Evolutionary conservation across 805 yeast genomes (phyloP).

Genomic region (Metschnikowia similis): DNA sequence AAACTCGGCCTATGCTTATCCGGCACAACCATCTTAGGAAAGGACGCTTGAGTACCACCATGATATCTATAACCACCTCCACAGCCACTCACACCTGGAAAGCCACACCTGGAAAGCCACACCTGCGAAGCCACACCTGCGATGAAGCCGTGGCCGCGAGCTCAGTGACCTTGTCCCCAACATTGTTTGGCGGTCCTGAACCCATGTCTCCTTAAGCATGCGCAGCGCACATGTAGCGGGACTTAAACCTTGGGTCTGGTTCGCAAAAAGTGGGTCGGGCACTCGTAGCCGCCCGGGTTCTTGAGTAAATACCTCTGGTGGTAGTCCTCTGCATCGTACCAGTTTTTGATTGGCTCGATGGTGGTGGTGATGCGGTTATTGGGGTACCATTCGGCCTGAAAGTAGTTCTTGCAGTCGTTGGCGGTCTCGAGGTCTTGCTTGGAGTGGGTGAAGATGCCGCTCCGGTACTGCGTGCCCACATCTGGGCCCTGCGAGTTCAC

Average conservation of each 20-base stretch:
- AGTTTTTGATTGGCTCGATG: conserved; percentile 62
- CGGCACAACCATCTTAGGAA: too few relatives aligned
- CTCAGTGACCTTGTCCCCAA: too few relatives aligned
- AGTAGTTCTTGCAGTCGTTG: conserved; percentile 40
- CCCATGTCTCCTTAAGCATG: conserved; percentile 1
- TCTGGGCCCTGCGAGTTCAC: conserved; percentile 83
- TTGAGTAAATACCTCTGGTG: conserved; percentile 79
- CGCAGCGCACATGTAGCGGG: neutral
- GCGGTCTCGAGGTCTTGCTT: conserved; percentile 49
- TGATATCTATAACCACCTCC: too few relatives aligned
- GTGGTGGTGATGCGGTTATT: conserved; percentile 62
- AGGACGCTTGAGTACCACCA: too few relatives aligned
- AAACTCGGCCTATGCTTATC: too few relatives aligned
- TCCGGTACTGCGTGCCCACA: conserved; percentile 83
- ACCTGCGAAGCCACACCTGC: too few relatives aligned
- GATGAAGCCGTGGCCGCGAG: too few relatives aligned
- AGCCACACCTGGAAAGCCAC: too few relatives aligned
- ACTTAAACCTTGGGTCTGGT: conserved; percentile 45
- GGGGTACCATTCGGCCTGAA: conserved; percentile 76
- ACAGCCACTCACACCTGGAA: too few relatives aligned
- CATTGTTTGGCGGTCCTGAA: neutral
- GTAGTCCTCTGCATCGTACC: conserved; percentile 94
- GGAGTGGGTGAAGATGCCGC: conserved; percentile 67
- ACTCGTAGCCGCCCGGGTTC: conserved; percentile 84
- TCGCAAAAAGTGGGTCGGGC: conserved; percentile 85